These are phyloP conservation scores for Mucuna pruriens DNA, from an alignment of 306 rosid genomes.

Conservation along the genomic window DNA sequence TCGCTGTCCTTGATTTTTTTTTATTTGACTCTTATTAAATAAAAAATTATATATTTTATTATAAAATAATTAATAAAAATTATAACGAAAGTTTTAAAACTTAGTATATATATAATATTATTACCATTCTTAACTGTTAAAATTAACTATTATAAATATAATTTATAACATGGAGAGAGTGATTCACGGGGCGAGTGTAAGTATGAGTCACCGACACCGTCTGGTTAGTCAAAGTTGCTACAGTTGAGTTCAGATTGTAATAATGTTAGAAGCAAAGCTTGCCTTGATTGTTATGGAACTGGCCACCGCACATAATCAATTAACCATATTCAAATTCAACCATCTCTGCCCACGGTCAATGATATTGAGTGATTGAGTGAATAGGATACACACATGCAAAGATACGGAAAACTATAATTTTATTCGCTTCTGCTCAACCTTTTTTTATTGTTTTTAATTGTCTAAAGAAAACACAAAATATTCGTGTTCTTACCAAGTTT, in stretches of 20 bases:
- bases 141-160: no score
- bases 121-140: no score
- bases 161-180: background rate
- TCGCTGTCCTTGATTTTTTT: background rate
- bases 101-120: no score
- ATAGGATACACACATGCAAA: background rate
- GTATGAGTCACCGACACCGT: background rate
- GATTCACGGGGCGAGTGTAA: background rate
- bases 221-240: background rate
- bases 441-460: no score
- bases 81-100: background rate
- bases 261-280: background rate
- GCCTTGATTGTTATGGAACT: background rate
- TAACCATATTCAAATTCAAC: background rate
- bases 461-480: no score
- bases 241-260: background rate
- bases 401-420: background rate
- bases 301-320: background rate
- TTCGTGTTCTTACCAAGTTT: no score
- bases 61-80: background rate
- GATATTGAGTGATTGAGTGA: background rate
- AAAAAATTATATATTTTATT: background rate
- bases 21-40: background rate
- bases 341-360: background rate
- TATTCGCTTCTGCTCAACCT: background rate